These are phyloP conservation scores for Aschersonia sp. DNA, from an alignment of 2,329 filamentous ascomycete genomes.

Conservation along the genomic window DNA sequence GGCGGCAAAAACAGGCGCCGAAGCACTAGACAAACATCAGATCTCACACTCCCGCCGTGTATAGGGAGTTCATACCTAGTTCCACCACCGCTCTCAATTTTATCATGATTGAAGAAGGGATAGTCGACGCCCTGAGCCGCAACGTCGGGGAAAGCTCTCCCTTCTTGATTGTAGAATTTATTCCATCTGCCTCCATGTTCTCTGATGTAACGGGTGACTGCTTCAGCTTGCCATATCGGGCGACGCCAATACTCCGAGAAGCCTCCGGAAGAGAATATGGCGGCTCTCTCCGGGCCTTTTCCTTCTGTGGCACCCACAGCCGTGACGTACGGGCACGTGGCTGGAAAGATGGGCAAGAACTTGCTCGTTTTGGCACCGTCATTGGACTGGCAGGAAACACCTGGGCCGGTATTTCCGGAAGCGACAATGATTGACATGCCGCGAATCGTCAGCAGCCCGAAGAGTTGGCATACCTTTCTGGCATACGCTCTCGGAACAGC, in stretches of 20 bases:
- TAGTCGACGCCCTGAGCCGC: slow-evolving; percentile 32
- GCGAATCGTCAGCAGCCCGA: slow-evolving; percentile 48
- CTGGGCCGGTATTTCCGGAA: slow-evolving; percentile 39
- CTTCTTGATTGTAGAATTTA: slow-evolving; percentile 27
- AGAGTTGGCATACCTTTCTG: slow-evolving; percentile 34
- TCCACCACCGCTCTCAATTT: slow-evolving; percentile 13
- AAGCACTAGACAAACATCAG: slow-evolving; percentile 24
- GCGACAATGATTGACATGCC: slow-evolving; percentile 54
- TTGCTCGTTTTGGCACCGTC: slow-evolving; percentile 17
- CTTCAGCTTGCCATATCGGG: slow-evolving; percentile 29
- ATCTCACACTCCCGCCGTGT: background rate
- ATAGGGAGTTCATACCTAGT: slow-evolving; percentile 13
- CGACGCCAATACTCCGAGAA: slow-evolving; percentile 32
- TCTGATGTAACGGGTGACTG: slow-evolving; percentile 28
- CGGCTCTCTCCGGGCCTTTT: slow-evolving; percentile 34
- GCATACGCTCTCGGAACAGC: slow-evolving; percentile 45
- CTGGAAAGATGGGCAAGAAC: slow-evolving; percentile 20
- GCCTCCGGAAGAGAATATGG: slow-evolving; percentile 36
- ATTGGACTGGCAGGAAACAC: slow-evolving; percentile 20
- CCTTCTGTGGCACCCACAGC: slow-evolving; percentile 43
- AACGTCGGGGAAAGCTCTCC: slow-evolving; percentile 48
- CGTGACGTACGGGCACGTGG: slow-evolving; percentile 45
- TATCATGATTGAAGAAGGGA: slow-evolving; percentile 17
- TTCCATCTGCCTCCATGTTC: slow-evolving; percentile 33
- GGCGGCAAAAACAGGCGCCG: slow-evolving; percentile 46